Percentiles rank a stretch among this genome's conserved stretches.
phyloP scores from a whole-genome alignment of 768 basidiomycete species.

The Hygrocybe coccinea region DNA sequence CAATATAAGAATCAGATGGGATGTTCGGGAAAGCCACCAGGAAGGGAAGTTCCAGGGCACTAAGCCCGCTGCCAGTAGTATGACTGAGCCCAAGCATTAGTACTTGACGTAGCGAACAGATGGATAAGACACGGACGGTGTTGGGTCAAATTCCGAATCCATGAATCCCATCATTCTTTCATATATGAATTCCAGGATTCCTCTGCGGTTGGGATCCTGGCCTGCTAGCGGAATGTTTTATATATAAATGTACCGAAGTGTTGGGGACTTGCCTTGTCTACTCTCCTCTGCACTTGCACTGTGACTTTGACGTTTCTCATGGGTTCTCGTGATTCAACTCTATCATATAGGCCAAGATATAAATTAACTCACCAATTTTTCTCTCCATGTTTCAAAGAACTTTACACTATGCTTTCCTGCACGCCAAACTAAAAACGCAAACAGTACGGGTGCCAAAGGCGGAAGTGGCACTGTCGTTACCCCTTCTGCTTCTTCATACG shows the following conservation, averaged over 20 bases:
- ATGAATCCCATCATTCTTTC: slow-evolving; percentile 2
- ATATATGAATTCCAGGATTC: not conserved
- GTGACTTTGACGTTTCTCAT: not conserved
- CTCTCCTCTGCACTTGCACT: not conserved
- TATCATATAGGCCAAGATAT: not conserved
- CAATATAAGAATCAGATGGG: not conserved
- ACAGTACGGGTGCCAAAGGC: slow-evolving; percentile 1
- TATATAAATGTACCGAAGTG: not conserved
- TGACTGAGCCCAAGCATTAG: not conserved
- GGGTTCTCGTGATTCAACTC: not conserved
- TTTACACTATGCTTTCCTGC: not conserved
- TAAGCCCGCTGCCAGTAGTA: not conserved
- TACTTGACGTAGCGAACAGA: not conserved
- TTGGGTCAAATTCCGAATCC: not conserved
- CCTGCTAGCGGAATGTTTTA: not conserved
- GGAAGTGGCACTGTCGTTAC: not conserved
- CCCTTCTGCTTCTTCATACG: not conserved
- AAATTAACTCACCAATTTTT: not conserved
- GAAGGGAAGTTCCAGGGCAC: slow-evolving; percentile 2
- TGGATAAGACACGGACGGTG: not conserved
- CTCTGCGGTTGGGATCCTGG: not conserved
- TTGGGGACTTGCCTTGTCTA: not conserved
- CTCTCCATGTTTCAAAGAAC: slow-evolving; percentile 1
- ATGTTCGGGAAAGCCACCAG: not conserved
- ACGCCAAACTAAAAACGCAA: slow-evolving; percentile 1